Evolutionary conservation across 2,329 filamentous ascomycete species (phyloP), one percentile per base, ranked within the genome.

Genomic region (Didymella segeticola): DNA sequence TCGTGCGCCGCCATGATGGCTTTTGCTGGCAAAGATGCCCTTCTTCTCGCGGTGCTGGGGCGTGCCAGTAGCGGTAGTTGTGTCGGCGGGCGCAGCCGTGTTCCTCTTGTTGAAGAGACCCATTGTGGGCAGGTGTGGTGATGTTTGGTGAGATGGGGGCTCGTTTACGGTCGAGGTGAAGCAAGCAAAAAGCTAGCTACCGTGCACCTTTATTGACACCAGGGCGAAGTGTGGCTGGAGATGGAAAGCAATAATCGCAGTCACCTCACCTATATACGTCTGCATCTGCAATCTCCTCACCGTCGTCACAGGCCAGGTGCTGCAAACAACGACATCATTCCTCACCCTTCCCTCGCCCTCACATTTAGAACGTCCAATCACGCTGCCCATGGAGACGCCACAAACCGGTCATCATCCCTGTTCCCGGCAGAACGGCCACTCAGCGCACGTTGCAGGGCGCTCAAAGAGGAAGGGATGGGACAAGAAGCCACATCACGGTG

Each of bases 41-140:
- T 67, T 73, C 59, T 71, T 67, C 58, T 69, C 64, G 31, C 56
- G 60, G 15, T 62, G 53, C 17, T 62, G 63, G 34, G 19, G 20
- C 26, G 62, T 61, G 17, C 69, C 69, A 20, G 71, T 70, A 14
- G 72, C 68, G 7, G 69, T 66, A 1, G 71, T 66, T 2, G 70
- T 75, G 58, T 76, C 68, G n/a, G 67, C 64, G 39, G 72, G 66
- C 9, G 68, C 68, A 29, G 73, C 63, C 27, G 65, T 63, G 5
- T 64, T 50, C 50, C 70, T 72, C 46, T 70, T 70, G 56, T 68
- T 75, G 67, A 77, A 76, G 63, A 77, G 64, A 30, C 68, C 67
- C 75, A 77, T 77, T 27, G 29, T 66, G 45, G 19, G 20, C 6
- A 20, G 8, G 53, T 54, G 38, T 30, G n/a, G 30, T 14, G n/a